These are phyloP conservation scores for Hymenoscyphus occultus DNA, from an alignment of 2,329 filamentous ascomycete species.

Conservation along the genomic window DNA sequence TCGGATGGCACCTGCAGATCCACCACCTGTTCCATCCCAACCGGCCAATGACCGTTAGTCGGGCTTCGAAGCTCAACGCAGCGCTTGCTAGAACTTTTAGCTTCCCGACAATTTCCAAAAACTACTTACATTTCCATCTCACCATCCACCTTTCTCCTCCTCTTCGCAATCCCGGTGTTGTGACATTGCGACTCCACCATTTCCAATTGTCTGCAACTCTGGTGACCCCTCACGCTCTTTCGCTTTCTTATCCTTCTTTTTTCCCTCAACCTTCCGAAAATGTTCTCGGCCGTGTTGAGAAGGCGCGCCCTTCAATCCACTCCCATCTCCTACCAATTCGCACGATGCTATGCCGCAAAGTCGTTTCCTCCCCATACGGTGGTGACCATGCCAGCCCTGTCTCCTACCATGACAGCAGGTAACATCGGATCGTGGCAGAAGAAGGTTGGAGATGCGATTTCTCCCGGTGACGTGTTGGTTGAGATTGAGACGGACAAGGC, in stretches of 20 bases:
- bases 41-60: slow-evolving; percentile 3
- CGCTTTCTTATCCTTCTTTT: slow-evolving; percentile 17
- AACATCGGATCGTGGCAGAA: slow-evolving; percentile 99
- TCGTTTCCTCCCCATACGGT: slow-evolving; percentile 93
- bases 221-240: slow-evolving; percentile 18
- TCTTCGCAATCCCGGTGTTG: slow-evolving; percentile 23
- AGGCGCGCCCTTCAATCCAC: slow-evolving; percentile 55
- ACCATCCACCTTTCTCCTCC: slow-evolving; percentile 10
- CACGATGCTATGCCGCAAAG: slow-evolving; percentile 57
- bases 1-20: not conserved
- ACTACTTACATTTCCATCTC: slow-evolving; percentile 16
- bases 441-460: slow-evolving; percentile 83
- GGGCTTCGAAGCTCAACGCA: slow-evolving; percentile 22
- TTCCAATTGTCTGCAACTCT: slow-evolving; percentile 30
- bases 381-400: slow-evolving; percentile 96
- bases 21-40: not conserved
- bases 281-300: slow-evolving; percentile 63
- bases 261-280: slow-evolving; percentile 37
- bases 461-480: slow-evolving; percentile 90
- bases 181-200: slow-evolving; percentile 18
- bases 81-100: slow-evolving; percentile 23
- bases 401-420: slow-evolving; percentile 94
- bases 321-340: slow-evolving; percentile 52
- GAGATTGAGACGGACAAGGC: slow-evolving; percentile 99
- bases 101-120: slow-evolving; percentile 17